Percentiles rank a stretch among this genome's conserved stretches.
Conservation (phyloP, 495 filamentous ascomycete species). For the Thozetella sp. region DNA sequence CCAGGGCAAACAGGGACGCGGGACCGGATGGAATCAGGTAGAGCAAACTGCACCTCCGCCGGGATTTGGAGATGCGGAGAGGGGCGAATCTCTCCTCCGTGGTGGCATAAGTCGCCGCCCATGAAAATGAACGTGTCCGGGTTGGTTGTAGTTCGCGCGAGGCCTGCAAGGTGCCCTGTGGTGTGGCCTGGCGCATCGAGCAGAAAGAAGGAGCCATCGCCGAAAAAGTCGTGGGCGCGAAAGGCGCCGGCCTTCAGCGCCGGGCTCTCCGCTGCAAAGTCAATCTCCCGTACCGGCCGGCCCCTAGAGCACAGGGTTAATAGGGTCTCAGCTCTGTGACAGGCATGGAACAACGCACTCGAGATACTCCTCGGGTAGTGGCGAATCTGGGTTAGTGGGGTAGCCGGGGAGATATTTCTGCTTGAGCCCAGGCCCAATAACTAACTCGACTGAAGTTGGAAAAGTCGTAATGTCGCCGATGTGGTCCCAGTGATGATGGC, state of each 20-base stretch:
- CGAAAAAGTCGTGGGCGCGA: constrained; percentile 51
- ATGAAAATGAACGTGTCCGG: constrained; percentile 15
- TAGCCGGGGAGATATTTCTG: constrained; percentile 36
- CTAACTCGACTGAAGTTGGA: constrained; percentile 35
- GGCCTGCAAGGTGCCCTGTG: constrained; percentile 45
- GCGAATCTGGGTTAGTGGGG: constrained; percentile 23
- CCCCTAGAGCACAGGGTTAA: constrained; percentile 30
- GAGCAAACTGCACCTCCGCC: not conserved
- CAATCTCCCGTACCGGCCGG: constrained; percentile 25
- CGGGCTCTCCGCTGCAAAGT: constrained; percentile 12
- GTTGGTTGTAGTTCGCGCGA: constrained; percentile 34
- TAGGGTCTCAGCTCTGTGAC: constrained; percentile 12
- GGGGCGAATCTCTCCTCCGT: constrained; percentile 1
- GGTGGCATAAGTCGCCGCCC: constrained; percentile 17
- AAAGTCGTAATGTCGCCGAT: constrained; percentile 46
- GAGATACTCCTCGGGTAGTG: not conserved
- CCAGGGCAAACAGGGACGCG: not conserved
- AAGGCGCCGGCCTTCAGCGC: constrained; percentile 28
- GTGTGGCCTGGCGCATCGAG: constrained; percentile 45
- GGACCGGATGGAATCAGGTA: not conserved
- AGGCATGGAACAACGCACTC: not conserved
- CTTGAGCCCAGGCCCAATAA: constrained; percentile 53
- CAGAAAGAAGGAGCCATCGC: constrained; percentile 48
- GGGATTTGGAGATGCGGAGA: not conserved
- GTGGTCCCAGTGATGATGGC: constrained; percentile 21